These are phyloP conservation scores for Hibiscus mutabilis DNA, from an alignment of 345 rosid species.

Conservation along the genomic window DNA sequence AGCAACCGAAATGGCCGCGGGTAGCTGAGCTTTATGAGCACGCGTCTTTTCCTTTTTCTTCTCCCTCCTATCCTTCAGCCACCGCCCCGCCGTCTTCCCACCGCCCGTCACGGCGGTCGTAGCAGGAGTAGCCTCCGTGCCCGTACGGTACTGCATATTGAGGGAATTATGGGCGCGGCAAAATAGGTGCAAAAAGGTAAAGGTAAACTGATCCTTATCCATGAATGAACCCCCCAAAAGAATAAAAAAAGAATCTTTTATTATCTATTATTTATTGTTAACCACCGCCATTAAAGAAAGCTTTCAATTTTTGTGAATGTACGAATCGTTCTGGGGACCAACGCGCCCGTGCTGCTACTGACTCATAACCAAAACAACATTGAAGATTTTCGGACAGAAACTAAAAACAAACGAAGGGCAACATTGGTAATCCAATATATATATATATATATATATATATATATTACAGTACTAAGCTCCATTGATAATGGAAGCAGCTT, in stretches of 20 bases:
- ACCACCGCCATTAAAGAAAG: conserved; percentile 3
- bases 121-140: conserved; percentile 2
- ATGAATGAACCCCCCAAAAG: not conserved
- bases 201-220: not conserved
- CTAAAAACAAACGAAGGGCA: not conserved
- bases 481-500: conserved; percentile 15
- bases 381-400: not conserved
- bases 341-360: not conserved
- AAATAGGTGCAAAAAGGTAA: conserved; percentile 39
- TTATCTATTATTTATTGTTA: not conserved
- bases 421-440: not conserved
- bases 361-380: not conserved
- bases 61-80: conserved; percentile 81
- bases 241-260: not conserved
- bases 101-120: conserved; percentile 27
- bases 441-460: too few species aligned
- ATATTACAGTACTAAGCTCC: not conserved
- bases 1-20: conserved; percentile 69
- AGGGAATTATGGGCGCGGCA: conserved; percentile 39
- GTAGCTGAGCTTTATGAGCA: conserved; percentile 79
- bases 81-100: conserved; percentile 76
- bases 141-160: conserved; percentile 27
- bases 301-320: not conserved
- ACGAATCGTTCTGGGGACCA: not conserved
- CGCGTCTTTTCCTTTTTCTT: conserved; percentile 78